Percentiles rank a stretch among this genome's conserved stretches.
Evolutionary conservation across 805 yeast species (phyloP).

Genomic region (Yarrowia porcina): DNA sequence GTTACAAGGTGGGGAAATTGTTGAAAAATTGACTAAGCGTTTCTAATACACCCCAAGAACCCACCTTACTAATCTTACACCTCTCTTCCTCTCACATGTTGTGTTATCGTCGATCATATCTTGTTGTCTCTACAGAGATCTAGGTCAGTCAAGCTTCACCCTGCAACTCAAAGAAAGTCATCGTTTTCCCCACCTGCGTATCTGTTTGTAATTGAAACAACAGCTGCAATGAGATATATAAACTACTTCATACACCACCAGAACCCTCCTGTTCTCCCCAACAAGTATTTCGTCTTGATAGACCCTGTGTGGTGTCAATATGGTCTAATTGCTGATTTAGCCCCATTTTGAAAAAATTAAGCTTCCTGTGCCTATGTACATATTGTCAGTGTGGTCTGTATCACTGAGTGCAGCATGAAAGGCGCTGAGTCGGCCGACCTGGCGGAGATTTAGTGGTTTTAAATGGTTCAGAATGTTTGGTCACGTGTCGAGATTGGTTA

Average conservation of each 20-base stretch:
- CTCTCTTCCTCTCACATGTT: too few species aligned
- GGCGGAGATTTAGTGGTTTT: neutral
- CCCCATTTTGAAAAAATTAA: neutral
- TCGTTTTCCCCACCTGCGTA: neutral
- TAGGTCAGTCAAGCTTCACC: slow-evolving; percentile 9
- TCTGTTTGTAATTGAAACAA: neutral
- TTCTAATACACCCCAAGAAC: too few species aligned
- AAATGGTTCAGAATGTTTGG: neutral
- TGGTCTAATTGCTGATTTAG: neutral
- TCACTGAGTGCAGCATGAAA: neutral
- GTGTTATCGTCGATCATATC: neutral
- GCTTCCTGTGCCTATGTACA: neutral
- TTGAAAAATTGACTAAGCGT: too few species aligned
- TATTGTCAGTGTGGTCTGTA: neutral
- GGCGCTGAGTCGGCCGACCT: neutral
- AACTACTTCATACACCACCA: too few species aligned
- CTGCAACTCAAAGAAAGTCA: neutral
- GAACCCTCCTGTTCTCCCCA: neutral
- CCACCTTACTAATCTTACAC: too few species aligned
- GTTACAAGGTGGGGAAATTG: neutral
- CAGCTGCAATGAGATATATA: neutral
- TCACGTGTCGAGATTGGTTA: too few species aligned
- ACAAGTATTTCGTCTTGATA: neutral
- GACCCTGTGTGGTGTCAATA: neutral
- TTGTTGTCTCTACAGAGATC: neutral